phyloP scores from a whole-genome alignment of 805 yeast species.

The Pichia membranifaciens region DNA sequence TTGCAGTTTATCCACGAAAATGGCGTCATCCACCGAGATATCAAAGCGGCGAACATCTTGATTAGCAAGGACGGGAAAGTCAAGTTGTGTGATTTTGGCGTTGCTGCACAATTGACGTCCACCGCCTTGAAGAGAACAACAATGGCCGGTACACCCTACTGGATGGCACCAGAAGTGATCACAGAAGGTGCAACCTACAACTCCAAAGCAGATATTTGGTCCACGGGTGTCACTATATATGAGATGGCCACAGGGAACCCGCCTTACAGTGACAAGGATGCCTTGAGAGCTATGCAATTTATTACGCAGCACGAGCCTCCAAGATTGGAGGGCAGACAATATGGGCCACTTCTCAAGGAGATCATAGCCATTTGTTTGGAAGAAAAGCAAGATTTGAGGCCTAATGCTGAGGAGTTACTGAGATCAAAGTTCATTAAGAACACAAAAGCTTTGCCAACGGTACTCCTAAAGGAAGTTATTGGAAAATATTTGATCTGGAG shows the following conservation, averaged over 20 bases:
- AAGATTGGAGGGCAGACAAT: constrained; percentile 83
- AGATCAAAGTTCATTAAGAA: constrained; percentile 67
- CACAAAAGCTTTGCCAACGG: constrained; percentile 55
- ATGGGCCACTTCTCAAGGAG: constrained; percentile 72
- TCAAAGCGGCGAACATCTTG: constrained; percentile 92
- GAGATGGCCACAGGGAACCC: constrained; percentile 97
- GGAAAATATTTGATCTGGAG: constrained; percentile 71
- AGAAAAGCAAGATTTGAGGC: constrained; percentile 86
- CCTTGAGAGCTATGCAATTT: constrained; percentile 88
- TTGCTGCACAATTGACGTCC: constrained; percentile 86
- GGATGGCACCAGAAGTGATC: constrained; percentile 99
- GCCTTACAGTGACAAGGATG: constrained; percentile 94
- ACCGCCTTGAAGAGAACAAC: constrained; percentile 78
- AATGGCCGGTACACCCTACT: constrained; percentile 92
- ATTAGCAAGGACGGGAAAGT: constrained; percentile 81
- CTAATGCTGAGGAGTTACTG: constrained; percentile 76
- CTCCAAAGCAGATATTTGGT: constrained; percentile 95
- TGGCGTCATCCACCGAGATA: constrained; percentile 93
- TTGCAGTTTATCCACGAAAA: constrained; percentile 75
- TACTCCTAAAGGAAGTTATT: constrained; percentile 65
- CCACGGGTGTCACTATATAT: constrained; percentile 87
- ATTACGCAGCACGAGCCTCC: constrained; percentile 94
- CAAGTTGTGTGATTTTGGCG: constrained; percentile 95
- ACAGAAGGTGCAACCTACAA: constrained; percentile 86
- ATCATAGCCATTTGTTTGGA: constrained; percentile 87